phyloP scores from a whole-genome alignment of 2,329 filamentous ascomycete genomes.

The Fusarium papillatum region DNA sequence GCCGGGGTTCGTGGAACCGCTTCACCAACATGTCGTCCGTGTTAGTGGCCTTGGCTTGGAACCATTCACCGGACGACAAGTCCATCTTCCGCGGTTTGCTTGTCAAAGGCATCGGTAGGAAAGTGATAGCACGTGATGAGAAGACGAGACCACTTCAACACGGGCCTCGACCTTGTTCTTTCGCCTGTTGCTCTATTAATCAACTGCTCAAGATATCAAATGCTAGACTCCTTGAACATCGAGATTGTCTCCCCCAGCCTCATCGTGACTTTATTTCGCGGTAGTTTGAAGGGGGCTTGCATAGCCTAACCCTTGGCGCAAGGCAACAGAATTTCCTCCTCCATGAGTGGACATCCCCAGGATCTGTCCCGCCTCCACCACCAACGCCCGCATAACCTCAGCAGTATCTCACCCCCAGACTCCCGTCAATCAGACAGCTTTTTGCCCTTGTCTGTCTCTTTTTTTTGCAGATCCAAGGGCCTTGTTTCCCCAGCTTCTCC shows the following conservation, averaged over 20 bases:
- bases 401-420: background rate
- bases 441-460: background rate
- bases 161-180: background rate
- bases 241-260: background rate
- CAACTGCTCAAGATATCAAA: background rate
- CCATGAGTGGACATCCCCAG: slow-evolving; percentile 28
- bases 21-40: background rate
- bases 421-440: background rate
- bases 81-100: background rate
- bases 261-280: slow-evolving; percentile 5
- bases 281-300: slow-evolving; percentile 5
- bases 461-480: background rate
- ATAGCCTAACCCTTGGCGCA: slow-evolving; percentile 26
- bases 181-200: background rate
- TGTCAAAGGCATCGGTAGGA: background rate
- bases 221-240: background rate
- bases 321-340: slow-evolving; percentile 38
- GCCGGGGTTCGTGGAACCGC: background rate
- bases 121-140: background rate
- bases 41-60: slow-evolving; percentile 6
- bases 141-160: background rate
- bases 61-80: background rate
- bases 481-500: slow-evolving; percentile 24
- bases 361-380: slow-evolving; percentile 32
- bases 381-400: background rate